A percentile compares a stretch with the other conserved stretches of the same genome.
Evolutionary conservation across 2,329 filamentous ascomycete species (phyloP).

Genomic region (Alternaria sp.): DNA sequence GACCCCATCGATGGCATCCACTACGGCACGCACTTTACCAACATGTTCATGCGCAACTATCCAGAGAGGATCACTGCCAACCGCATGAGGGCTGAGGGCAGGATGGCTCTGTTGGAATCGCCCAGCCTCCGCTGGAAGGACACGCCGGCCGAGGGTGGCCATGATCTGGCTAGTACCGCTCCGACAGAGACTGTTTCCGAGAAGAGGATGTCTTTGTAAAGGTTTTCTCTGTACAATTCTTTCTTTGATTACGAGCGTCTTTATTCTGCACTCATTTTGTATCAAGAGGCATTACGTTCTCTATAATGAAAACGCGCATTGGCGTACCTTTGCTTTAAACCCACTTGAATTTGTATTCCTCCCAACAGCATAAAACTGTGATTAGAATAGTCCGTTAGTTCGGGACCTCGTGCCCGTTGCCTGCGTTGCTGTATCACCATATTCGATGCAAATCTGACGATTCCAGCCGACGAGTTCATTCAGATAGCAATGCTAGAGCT

Average conservation of each 20-base stretch:
- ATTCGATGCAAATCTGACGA: too few relatives aligned
- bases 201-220: neutral
- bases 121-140: slow-evolving; percentile 12
- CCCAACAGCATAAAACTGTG: too few relatives aligned
- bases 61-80: slow-evolving; percentile 15
- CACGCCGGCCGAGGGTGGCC: neutral
- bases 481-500: slow-evolving; percentile 8
- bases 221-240: neutral
- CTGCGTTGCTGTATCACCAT: too few relatives aligned
- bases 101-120: slow-evolving; percentile 15
- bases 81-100: slow-evolving; percentile 10
- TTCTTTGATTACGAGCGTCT: neutral
- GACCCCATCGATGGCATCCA: slow-evolving; percentile 15
- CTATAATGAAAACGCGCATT: too few relatives aligned
- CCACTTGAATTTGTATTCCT: too few relatives aligned
- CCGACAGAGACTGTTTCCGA: neutral
- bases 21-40: slow-evolving; percentile 20
- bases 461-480: neutral
- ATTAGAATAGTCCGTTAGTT: too few relatives aligned
- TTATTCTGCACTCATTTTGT: neutral
- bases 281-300: neutral
- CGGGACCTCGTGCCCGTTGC: too few relatives aligned
- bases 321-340: too few relatives aligned
- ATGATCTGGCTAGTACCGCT: neutral
- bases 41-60: slow-evolving; percentile 25